Percentiles rank a stretch among this genome's conserved stretches.
Conservation (phyloP, 169 alveolate genomes). For the Eimeria sp. region DNA sequence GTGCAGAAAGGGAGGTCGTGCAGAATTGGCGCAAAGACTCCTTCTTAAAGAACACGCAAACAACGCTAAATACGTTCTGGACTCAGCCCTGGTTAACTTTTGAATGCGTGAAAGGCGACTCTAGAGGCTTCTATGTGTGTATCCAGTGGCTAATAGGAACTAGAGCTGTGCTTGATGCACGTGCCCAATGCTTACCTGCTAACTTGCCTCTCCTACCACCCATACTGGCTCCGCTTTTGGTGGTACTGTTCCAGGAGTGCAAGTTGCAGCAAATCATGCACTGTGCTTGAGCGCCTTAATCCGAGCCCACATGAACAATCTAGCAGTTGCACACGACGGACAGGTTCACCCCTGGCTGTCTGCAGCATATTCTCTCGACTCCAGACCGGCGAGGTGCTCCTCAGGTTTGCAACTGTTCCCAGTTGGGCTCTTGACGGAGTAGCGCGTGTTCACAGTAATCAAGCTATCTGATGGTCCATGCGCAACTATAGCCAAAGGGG, state of each 20-base stretch:
- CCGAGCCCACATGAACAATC: too few species aligned
- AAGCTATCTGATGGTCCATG: too few species aligned
- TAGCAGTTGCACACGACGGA: too few species aligned
- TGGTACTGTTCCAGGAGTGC: neutral
- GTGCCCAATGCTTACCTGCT: neutral
- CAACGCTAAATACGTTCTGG: neutral
- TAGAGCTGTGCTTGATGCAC: neutral
- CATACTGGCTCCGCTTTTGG: too few species aligned
- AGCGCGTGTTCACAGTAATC: neutral
- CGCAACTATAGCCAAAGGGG: neutral
- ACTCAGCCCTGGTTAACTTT: neutral
- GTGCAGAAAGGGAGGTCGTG: neutral
- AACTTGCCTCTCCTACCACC: too few species aligned
- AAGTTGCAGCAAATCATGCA: neutral
- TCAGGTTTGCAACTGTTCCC: neutral
- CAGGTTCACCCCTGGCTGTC: too few species aligned
- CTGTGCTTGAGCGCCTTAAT: neutral
- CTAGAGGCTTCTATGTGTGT: neutral
- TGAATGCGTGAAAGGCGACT: neutral
- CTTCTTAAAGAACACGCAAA: neutral
- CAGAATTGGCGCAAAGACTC: neutral
- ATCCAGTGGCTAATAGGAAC: neutral
- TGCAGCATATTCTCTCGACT: neutral
- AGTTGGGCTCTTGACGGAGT: neutral
- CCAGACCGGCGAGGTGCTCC: neutral